Evolutionary conservation across 1,284 basidiomycete genomes (phyloP).

Genomic region (Sanghuangporus sanghuang): DNA sequence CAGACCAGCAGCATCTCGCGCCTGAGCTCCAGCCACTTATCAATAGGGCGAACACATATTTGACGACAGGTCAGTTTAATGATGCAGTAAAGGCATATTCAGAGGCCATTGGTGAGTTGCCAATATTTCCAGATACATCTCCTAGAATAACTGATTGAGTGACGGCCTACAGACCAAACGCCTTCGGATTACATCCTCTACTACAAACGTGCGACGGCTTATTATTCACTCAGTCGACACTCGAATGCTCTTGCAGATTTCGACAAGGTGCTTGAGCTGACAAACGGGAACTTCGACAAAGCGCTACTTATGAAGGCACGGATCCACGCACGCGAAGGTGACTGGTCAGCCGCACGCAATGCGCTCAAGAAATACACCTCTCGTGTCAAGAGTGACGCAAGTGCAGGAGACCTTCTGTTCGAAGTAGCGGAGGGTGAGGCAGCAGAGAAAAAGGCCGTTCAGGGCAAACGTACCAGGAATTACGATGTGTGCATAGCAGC

Average conservation of each 20-base stretch:
- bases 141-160: background rate
- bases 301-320: constrained; percentile 85
- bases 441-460: constrained; percentile 50
- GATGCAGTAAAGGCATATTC: constrained; percentile 77
- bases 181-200: constrained; percentile 79
- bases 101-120: constrained; percentile 69
- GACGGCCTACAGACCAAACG: constrained; percentile 52
- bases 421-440: constrained; percentile 55
- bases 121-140: background rate
- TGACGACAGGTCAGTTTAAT: constrained; percentile 67
- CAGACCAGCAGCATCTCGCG: constrained; percentile 32
- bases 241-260: constrained; percentile 81
- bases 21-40: constrained; percentile 68
- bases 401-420: constrained; percentile 50
- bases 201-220: constrained; percentile 90
- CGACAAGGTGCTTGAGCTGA: constrained; percentile 77
- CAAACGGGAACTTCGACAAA: constrained; percentile 62
- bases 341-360: constrained; percentile 56
- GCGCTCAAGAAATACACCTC: constrained; percentile 54
- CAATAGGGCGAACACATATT: constrained; percentile 58
- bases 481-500: constrained; percentile 78
- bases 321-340: constrained; percentile 74
- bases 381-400: constrained; percentile 43
- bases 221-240: constrained; percentile 75
- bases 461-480: constrained; percentile 57